Conservation (phyloP, 441 rosid genomes). For the Croton setiger region DNA sequence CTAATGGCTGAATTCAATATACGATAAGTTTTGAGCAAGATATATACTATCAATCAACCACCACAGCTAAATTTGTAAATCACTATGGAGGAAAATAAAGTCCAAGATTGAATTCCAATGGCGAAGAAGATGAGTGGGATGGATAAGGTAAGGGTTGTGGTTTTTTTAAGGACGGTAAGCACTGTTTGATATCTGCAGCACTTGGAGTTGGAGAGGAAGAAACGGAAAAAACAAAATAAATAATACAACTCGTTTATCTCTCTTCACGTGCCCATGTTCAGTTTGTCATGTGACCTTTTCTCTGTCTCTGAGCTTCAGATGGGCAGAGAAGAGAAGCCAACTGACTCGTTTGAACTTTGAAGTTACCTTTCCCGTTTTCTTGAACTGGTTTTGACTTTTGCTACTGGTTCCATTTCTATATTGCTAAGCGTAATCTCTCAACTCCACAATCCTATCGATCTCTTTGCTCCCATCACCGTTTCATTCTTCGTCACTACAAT, state of each 20-base stretch:
- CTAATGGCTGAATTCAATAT: no score
- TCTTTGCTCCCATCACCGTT: not conserved
- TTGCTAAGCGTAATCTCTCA: not conserved
- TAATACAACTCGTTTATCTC: not conserved
- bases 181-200: no score
- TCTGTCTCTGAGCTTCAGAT: not conserved
- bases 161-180: no score
- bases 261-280: slow-evolving; percentile 31
- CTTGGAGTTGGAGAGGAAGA: no score
- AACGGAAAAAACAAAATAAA: not conserved
- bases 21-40: no score
- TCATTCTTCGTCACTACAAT: not conserved
- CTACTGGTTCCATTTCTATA: not conserved
- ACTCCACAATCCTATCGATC: not conserved
- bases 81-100: no score
- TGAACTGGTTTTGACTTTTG: not conserved
- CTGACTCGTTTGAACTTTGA: not conserved
- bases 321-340: not conserved
- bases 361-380: not conserved
- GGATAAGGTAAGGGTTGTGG: no score
- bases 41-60: no score
- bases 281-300: slow-evolving; percentile 29
- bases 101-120: no score
- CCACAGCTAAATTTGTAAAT: no score
- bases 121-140: no score